A percentile compares a stretch with the other conserved stretches of the same genome.
These are phyloP conservation scores for Escallonia rubra DNA, from an alignment of 129 eudicot genomes.

Conservation along the genomic window DNA sequence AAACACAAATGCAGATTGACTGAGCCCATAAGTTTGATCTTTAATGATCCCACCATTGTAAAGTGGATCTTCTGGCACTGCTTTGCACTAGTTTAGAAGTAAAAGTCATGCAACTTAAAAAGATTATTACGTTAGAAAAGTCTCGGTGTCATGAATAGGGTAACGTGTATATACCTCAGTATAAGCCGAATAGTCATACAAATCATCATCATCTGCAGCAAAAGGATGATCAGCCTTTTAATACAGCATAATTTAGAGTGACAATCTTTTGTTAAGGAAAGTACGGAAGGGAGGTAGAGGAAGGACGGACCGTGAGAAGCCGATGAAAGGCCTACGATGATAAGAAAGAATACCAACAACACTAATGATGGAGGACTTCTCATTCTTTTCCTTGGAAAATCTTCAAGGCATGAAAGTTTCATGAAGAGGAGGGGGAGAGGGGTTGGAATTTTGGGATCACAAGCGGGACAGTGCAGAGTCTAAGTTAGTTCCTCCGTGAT, in stretches of 20 bases:
- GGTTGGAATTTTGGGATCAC: background rate
- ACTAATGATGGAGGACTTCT: background rate
- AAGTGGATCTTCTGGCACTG: slow-evolving; percentile 41
- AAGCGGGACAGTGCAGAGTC: background rate
- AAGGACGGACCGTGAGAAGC: slow-evolving; percentile 11
- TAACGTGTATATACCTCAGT: slow-evolving; percentile 25
- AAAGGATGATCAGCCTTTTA: background rate
- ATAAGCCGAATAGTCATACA: slow-evolving; percentile 56
- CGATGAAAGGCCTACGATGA: background rate
- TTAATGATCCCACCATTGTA: slow-evolving; percentile 50
- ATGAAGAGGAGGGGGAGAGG: background rate
- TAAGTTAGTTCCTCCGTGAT: slow-evolving; percentile 4
- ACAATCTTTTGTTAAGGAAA: background rate
- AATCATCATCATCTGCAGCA: slow-evolving; percentile 15
- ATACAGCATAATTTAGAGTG: background rate
- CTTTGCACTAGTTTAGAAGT: slow-evolving; percentile 31
- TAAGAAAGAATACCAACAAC: slow-evolving; percentile 2
- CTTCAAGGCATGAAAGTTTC: background rate
- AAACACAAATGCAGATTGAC: slow-evolving; percentile 18
- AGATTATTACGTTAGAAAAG: background rate
- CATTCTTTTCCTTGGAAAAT: slow-evolving; percentile 4
- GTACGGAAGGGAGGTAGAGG: slow-evolving; percentile 3
- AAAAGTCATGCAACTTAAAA: background rate
- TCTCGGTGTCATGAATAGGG: no score
- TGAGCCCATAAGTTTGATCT: slow-evolving; percentile 10